A percentile compares a stretch with the other conserved stretches of the same genome.
Evolutionary conservation across 1,139 yeast genomes (phyloP).

Genomic region (Yamadazyma conglobata): DNA sequence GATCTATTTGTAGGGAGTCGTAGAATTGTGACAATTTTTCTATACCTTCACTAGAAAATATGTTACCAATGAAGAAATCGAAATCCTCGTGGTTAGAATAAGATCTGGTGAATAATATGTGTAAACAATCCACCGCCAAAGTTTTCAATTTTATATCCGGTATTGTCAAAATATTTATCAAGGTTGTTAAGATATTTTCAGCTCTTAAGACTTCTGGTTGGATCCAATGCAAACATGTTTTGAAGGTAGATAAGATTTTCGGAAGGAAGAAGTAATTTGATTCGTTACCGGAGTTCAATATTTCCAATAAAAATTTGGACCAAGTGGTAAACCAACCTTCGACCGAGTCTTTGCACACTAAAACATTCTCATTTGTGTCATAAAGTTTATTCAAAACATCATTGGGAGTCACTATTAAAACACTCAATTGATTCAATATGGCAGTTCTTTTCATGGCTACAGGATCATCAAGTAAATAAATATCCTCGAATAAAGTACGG

Average conservation of each 20-base stretch:
- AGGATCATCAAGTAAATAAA: constrained; percentile 89
- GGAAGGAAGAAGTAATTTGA: constrained; percentile 50
- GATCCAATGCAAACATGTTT: constrained; percentile 90
- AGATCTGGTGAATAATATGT: constrained; percentile 80
- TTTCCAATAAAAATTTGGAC: constrained; percentile 61
- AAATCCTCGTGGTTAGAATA: constrained; percentile 71
- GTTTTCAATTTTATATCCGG: constrained; percentile 69
- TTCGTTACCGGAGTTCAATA: constrained; percentile 39
- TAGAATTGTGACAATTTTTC: constrained; percentile 63
- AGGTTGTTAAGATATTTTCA: constrained; percentile 64
- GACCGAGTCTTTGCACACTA: constrained; percentile 55
- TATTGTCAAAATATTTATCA: constrained; percentile 56
- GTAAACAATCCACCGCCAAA: constrained; percentile 86
- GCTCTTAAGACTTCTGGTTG: constrained; percentile 69
- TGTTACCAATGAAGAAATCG: constrained; percentile 73
- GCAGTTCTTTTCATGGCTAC: constrained; percentile 78
- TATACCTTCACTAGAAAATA: constrained; percentile 72
- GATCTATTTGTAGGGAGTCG: constrained; percentile 57
- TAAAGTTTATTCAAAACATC: constrained; percentile 61
- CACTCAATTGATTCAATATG: constrained; percentile 77
- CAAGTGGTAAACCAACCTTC: constrained; percentile 90
- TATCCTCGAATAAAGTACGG: constrained; percentile 87
- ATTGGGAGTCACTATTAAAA: constrained; percentile 76
- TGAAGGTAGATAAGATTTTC: constrained; percentile 75
- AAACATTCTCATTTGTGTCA: constrained; percentile 64